Evolutionary conservation across 2,329 filamentous ascomycete species (phyloP).

Genomic region (Cadophora gregata): DNA sequence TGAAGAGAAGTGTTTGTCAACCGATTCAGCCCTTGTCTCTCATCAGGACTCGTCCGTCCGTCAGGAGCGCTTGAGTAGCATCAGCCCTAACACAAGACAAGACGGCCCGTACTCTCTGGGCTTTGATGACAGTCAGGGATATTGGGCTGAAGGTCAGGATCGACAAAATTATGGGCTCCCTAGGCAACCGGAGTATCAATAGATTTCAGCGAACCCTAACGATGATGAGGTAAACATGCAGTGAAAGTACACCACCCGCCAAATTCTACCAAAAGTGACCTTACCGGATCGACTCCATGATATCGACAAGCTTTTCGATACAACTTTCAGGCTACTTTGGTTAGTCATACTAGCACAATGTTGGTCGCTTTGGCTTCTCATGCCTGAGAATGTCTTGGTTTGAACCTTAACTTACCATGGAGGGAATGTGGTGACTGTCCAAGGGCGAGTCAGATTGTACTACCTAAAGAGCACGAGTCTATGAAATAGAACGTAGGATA

Average conservation of each 20-base stretch:
- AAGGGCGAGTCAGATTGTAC: background rate
- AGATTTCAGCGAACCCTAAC: background rate
- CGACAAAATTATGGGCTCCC: background rate
- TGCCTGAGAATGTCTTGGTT: background rate
- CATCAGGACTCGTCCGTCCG: slow-evolving; percentile 24
- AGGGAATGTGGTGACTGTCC: background rate
- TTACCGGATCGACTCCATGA: background rate
- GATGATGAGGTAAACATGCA: background rate
- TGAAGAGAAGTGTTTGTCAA: slow-evolving; percentile 17
- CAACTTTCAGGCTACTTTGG: background rate
- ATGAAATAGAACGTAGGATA: background rate
- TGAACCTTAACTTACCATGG: background rate
- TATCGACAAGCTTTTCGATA: background rate
- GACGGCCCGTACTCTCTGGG: slow-evolving; percentile 29
- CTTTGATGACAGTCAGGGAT: slow-evolving; percentile 29
- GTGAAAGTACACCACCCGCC: no score
- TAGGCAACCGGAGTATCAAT: background rate
- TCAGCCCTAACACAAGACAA: slow-evolving; percentile 17
- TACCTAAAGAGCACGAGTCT: background rate
- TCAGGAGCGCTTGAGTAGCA: slow-evolving; percentile 14
- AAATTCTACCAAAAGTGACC: background rate
- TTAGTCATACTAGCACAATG: background rate
- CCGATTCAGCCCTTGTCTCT: slow-evolving; percentile 25
- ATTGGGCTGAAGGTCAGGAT: slow-evolving; percentile 22
- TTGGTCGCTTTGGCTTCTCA: background rate